Base-by-base conservation (phyloP, 345 rosid genomes). In the Moricandia moricandioides region DNA sequence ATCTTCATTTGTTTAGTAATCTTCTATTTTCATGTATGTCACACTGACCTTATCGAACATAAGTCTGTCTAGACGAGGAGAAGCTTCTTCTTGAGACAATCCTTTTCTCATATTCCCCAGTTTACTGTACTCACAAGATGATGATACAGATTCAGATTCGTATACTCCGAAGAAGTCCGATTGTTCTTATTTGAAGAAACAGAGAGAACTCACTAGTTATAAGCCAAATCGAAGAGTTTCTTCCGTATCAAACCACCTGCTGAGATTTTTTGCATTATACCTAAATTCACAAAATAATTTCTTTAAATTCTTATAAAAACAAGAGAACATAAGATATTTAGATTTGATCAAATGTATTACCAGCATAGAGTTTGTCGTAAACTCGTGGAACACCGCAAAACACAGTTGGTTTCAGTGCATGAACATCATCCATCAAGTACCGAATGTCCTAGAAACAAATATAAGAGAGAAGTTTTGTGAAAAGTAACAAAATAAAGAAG, bases 341-440 rank as follows among this genome's bases (percentile, higher is more conserved):
- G 5, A 65, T 9, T 21, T 34, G 33, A 56, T 29, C 35, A 76
- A 17, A 0, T 1, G 26, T 6, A 29, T 43, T 74, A 92, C 98
- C 98, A 6, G 85, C 88, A 74, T 92, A 87, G 61, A 92, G 76
- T 30, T 91, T 85, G 59, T 92, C 97, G 59, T 85, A 92, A 81
- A 95, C 96, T 86, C 98, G 82, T 12, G 98, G 99, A 78, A 92
- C 99, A 13, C 85, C 96, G 37, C 86, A 89, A 72, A 92, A 88
- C 37, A 85, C 87, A 11, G 89, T 92, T 16, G 98, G 98, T 78
- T 95, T 89, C 60, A 92, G 78, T 73, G 87, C 94, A 51, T 89
- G 96, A 47, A 93, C 62, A 79, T 95, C 98, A n/a, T 90, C 97
- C 83, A 92, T 81, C 84, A 92, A 51, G 74, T 70, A 81, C 26